Evolutionary conservation across 78 protist species (phyloP).

Genomic region (Goniomonas avonlea): DNA sequence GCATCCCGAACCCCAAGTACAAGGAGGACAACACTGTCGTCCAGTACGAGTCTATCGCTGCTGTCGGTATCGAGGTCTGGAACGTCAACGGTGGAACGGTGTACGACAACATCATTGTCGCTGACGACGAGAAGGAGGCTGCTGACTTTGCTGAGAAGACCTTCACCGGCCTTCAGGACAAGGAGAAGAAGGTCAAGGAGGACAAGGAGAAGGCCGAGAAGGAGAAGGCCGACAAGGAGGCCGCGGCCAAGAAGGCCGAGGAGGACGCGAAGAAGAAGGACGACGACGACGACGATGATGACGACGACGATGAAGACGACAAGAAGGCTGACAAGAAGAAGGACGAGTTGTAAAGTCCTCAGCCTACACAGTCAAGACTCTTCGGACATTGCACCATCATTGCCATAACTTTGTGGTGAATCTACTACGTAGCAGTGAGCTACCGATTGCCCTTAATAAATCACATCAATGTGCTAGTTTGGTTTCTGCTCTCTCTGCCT

Average conservation of each 20-base stretch:
- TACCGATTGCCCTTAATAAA: too few relatives aligned
- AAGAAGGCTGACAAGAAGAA: constrained; percentile 2
- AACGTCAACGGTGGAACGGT: constrained; percentile 91
- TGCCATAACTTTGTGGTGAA: too few relatives aligned
- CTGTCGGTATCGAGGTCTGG: constrained; percentile 90
- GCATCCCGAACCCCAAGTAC: constrained; percentile 34
- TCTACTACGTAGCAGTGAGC: too few relatives aligned
- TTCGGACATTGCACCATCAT: too few relatives aligned
- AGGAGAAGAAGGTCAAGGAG: constrained; percentile 41
- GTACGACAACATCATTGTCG: constrained; percentile 91
- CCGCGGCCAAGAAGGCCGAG: neutral
- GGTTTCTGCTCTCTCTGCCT: too few relatives aligned
- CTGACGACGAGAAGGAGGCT: constrained; percentile 73
- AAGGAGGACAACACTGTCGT: constrained; percentile 26
- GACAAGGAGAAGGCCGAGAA: constrained; percentile 16
- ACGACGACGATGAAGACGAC: neutral
- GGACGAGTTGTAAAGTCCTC: neutral
- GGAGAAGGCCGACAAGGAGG: constrained; percentile 23
- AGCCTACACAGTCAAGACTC: too few relatives aligned
- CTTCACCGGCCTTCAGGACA: neutral
- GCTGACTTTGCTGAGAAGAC: constrained; percentile 19
- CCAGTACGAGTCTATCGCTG: constrained; percentile 18
- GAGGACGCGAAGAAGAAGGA: neutral
- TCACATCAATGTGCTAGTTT: too few relatives aligned
- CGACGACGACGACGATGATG: constrained; percentile 14